A percentile compares a stretch with the other conserved stretches of the same genome.
Conservation (phyloP, 1,284 basidiomycete genomes). For the Microbotryum intermedium region DNA sequence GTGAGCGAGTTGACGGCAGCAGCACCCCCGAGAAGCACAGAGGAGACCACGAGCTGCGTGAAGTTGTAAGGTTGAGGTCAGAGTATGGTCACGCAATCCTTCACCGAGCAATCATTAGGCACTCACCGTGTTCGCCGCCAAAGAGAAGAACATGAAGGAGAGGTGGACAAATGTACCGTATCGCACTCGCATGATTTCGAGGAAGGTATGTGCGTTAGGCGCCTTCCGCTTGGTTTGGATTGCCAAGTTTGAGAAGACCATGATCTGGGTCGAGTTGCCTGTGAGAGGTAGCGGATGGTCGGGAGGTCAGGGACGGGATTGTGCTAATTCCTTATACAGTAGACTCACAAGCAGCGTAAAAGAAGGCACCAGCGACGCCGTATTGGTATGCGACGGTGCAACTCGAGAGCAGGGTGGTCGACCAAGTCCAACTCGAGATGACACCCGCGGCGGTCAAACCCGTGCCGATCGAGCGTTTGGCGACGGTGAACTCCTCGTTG, state of each 20-base stretch:
- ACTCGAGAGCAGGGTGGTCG: conserved; percentile 51
- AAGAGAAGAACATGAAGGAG: conserved; percentile 66
- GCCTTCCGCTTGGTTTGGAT: conserved; percentile 53
- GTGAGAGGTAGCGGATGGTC: not conserved
- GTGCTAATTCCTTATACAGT: not conserved
- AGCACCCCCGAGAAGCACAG: conserved; percentile 50
- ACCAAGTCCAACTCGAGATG: conserved; percentile 51
- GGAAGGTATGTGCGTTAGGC: conserved; percentile 49
- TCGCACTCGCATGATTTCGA: conserved; percentile 56
- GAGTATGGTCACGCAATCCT: not conserved
- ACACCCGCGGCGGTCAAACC: conserved; percentile 85
- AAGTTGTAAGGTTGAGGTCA: not conserved
- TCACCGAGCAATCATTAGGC: conserved; percentile 41
- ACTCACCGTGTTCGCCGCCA: conserved; percentile 69
- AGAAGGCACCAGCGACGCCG: conserved; percentile 60
- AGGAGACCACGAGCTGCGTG: conserved; percentile 9
- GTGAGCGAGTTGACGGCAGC: conserved; percentile 71
- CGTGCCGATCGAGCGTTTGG: conserved; percentile 50
- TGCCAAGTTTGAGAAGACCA: conserved; percentile 47
- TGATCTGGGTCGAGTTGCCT: conserved; percentile 9
- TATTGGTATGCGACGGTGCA: conserved; percentile 70
- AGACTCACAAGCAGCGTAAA: conserved; percentile 48
- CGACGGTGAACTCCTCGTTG: conserved; percentile 26
- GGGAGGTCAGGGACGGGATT: not conserved
- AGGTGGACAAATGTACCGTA: conserved; percentile 68